Conservation (phyloP, 345 rosid genomes). For the Salix dunnii region DNA sequence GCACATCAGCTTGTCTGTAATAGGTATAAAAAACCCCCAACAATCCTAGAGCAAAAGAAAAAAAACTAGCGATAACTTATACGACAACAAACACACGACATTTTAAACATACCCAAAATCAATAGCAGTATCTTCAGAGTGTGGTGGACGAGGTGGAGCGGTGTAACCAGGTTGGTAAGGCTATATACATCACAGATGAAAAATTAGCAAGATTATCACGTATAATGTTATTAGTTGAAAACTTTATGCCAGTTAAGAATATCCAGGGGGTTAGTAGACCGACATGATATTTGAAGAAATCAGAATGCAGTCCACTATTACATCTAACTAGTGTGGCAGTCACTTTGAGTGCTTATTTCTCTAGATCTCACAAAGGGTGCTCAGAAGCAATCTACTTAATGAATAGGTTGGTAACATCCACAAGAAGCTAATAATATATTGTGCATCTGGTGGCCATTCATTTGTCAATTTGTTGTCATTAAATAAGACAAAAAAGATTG, state of each 20-base stretch:
- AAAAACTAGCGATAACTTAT: background rate
- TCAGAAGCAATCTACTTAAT: background rate
- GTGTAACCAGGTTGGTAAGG: slow-evolving; percentile 82
- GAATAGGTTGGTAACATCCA: background rate
- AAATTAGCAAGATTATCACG: background rate
- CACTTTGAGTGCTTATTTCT: background rate
- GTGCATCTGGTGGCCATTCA: background rate
- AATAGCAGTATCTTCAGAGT: slow-evolving; percentile 62
- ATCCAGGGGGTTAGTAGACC: background rate
- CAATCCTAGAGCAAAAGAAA: background rate
- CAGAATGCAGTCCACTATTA: background rate
- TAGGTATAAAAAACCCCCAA: background rate
- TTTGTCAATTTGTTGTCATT: background rate
- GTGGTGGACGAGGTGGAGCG: slow-evolving; percentile 60
- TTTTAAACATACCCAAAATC: slow-evolving; percentile 68
- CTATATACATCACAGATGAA: slow-evolving; percentile 42
- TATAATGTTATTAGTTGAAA: background rate
- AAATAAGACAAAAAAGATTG: background rate
- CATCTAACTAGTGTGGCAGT: background rate
- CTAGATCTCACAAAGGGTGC: background rate
- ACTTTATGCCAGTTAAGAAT: background rate
- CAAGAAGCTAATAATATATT: background rate
- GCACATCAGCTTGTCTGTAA: background rate
- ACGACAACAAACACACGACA: slow-evolving; percentile 1
- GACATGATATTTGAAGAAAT: background rate